phyloP scores from a whole-genome alignment of 2,329 filamentous ascomycete genomes.

The Shiraia sp. region DNA sequence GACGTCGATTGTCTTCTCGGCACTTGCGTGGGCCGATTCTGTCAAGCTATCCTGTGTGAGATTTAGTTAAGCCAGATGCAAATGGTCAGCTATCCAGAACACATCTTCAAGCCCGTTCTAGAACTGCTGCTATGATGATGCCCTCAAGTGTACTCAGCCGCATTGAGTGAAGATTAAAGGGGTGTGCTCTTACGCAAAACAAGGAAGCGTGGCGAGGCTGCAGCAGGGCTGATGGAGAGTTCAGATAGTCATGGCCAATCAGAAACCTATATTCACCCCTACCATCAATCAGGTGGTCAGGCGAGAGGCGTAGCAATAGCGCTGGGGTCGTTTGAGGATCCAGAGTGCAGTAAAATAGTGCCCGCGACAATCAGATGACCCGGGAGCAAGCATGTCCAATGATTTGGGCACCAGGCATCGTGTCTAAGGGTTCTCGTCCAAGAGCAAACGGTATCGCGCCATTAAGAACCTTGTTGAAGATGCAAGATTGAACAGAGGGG shows the following conservation, averaged over 20 bases:
- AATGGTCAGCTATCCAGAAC: not conserved
- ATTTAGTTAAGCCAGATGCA: not conserved
- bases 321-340: constrained; percentile 17
- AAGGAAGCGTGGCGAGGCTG: constrained; percentile 27
- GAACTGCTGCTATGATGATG: constrained; percentile 5
- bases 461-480: not conserved
- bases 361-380: constrained; percentile 38
- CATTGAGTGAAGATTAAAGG: not conserved
- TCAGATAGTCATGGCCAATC: constrained; percentile 28
- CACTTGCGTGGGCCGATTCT: not conserved
- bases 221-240: constrained; percentile 23
- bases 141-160: constrained; percentile 1
- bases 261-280: constrained; percentile 9
- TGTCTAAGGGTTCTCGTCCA: not conserved
- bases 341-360: constrained; percentile 23
- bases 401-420: constrained; percentile 12
- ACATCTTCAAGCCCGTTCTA: not conserved
- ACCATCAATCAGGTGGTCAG: constrained; percentile 25
- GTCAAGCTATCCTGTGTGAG: not conserved
- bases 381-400: constrained; percentile 7
- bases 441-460: not conserved
- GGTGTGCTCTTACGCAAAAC: constrained; percentile 11
- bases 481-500: not conserved
- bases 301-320: constrained; percentile 16
- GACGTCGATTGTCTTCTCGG: not conserved